Evolutionary conservation across 2,329 filamentous ascomycete species (phyloP), one percentile per base, ranked within the genome.

Genomic region (Pseudogymnoascus sp.): DNA sequence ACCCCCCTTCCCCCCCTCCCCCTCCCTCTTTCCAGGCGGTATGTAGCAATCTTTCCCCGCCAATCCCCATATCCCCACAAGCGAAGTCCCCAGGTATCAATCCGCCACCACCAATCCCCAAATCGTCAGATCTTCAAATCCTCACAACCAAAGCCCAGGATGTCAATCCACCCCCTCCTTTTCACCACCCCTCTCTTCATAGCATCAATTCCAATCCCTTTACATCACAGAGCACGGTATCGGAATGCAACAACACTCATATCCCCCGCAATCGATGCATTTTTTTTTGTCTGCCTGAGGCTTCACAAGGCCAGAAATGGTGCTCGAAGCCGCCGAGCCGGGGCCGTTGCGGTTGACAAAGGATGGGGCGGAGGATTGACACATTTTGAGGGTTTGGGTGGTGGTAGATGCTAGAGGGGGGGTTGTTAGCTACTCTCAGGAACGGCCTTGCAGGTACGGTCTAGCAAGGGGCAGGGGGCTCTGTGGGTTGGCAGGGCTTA

Each of bases 231-330:
- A 76, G 66, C 82, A 84, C 21, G 79, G 80, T 62, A 78, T 77
- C 0, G 78, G 78, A 64, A 84, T 82, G 70, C 82, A 84, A 71
- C 82, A 84, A 71, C 81, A 84, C 60, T 81, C 75, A 67, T 75
- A 79, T 38, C 77, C 80, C 66, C 78, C 80, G 67, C 80, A 82
- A 68, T 81, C 76, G 65, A 82, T 75, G 68, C 80, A 83, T 64
- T 76, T 77, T 1, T 79, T 79, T 70, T 78, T 77, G 44, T 74
- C 75, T 33, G 75, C 76, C 42, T 77, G 76, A 7, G 79, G 78
- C 74, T 83, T 83, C 67, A 83, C 70, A 69, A 84, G 80, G 68
- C 73, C 78, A 67, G 78, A 77, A 65, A 79, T 76, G 61, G 79
- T 80, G 50, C 79, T 80, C 1, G 78, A 75, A 33, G 79, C 78